A percentile compares a stretch with the other conserved stretches of the same genome.
These are phyloP conservation scores for Aspergillus intermedius DNA, from an alignment of 2,329 filamentous ascomycete genomes.

Conservation along the genomic window DNA sequence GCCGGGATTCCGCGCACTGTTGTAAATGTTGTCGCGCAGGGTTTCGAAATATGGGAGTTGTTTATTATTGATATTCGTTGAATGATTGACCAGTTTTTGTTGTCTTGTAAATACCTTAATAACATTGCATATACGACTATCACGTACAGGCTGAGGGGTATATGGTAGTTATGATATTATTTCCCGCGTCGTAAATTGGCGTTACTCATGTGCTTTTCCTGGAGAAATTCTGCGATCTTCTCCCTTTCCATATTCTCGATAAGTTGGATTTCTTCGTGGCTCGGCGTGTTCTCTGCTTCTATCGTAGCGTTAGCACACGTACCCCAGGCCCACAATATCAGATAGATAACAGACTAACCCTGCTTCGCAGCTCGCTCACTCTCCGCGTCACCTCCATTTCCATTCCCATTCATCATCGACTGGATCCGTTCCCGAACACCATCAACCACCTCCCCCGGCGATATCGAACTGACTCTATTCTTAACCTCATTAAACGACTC, in stretches of 20 bases:
- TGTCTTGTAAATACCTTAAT: slow-evolving; percentile 2
- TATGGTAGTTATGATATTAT: background rate
- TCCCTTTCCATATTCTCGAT: slow-evolving; percentile 26
- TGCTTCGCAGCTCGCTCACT: background rate
- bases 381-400: background rate
- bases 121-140: background rate
- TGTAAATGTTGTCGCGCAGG: slow-evolving; percentile 10
- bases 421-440: slow-evolving; percentile 7
- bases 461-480: slow-evolving; percentile 4
- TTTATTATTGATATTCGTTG: background rate
- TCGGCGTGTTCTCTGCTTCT: background rate
- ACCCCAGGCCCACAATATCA: background rate
- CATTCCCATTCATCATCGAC: slow-evolving; percentile 5
- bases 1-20: slow-evolving; percentile 22
- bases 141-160: slow-evolving; percentile 2
- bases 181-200: slow-evolving; percentile 6
- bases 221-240: slow-evolving; percentile 27
- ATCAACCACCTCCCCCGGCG: slow-evolving; percentile 8
- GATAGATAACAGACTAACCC: slow-evolving; percentile 1
- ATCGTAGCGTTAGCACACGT: slow-evolving; percentile 1
- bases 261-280: slow-evolving; percentile 12
- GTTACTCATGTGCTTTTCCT: slow-evolving; percentile 23
- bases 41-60: background rate
- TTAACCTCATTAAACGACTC: slow-evolving; percentile 8
- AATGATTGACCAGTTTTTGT: background rate